Percentiles rank a stretch among this genome's conserved stretches.
Evolutionary conservation across 495 filamentous ascomycete species (phyloP).

Genomic region (Penicillium mononematosum): DNA sequence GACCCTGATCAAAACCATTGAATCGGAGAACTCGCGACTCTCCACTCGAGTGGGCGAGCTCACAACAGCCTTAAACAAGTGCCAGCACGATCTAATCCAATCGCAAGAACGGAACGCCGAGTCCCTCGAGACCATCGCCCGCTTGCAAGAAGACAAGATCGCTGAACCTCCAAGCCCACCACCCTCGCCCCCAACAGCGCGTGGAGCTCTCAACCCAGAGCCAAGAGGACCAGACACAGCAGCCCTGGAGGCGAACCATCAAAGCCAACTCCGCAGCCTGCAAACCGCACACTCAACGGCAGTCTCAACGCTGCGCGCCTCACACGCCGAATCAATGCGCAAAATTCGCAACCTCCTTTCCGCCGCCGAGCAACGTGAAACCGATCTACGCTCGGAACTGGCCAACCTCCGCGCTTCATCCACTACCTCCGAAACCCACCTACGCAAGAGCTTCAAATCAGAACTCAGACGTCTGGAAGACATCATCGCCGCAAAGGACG

Average conservation of each 20-base stretch:
- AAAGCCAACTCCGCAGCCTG: slow-evolving; percentile 41
- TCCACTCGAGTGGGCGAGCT: slow-evolving; percentile 35
- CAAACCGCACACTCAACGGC: slow-evolving; percentile 40
- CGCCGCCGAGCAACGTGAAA: slow-evolving; percentile 45
- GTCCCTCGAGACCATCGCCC: slow-evolving; percentile 71
- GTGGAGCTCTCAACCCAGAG: slow-evolving; percentile 11
- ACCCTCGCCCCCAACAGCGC: slow-evolving; percentile 27
- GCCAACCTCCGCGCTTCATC: slow-evolving; percentile 27
- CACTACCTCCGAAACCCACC: slow-evolving; percentile 24
- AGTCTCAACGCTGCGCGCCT: slow-evolving; percentile 40
- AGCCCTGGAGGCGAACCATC: slow-evolving; percentile 37
- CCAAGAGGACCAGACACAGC: slow-evolving; percentile 11
- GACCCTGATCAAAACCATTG: slow-evolving; percentile 44
- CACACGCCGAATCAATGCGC: slow-evolving; percentile 44
- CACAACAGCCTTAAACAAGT: slow-evolving; percentile 35
- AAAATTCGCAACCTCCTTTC: slow-evolving; percentile 42
- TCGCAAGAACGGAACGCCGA: slow-evolving; percentile 38
- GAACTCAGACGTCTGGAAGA: slow-evolving; percentile 37
- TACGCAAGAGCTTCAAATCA: slow-evolving; percentile 31
- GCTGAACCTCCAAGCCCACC: slow-evolving; percentile 32
- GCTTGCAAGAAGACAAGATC: slow-evolving; percentile 79
- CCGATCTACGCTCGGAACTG: slow-evolving; percentile 41
- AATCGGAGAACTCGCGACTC: slow-evolving; percentile 47
- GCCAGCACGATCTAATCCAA: slow-evolving; percentile 35
- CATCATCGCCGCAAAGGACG: slow-evolving; percentile 42